Base-by-base conservation (phyloP, 2,329 filamentous ascomycete species). In the Tolypocladium nubicola region DNA sequence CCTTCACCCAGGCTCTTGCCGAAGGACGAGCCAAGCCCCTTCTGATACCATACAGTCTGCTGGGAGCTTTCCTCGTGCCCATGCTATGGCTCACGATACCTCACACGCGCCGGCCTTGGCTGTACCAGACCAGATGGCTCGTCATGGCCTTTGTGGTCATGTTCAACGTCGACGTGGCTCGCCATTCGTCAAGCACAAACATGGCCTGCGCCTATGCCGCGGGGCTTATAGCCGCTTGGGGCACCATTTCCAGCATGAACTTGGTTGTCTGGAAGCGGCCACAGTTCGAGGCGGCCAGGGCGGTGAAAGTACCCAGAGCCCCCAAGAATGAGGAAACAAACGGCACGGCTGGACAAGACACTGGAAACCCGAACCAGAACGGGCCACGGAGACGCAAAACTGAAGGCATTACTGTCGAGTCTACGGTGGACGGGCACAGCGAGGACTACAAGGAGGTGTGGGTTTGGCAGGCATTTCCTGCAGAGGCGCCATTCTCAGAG, bases 381-480 rank as follows among this genome's bases (percentile, higher is more conserved):
- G 56, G 57, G 13, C 37, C 65, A 21, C 62, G 63, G 33, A 58
- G 61, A 26, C 60, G 66, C n/a, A 68, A 60, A 38, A 9, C n/a
- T 11, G 33, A 38, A 33, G 2, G 30, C 19, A n/a, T 10, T 10
- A 5, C 23, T 5, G 11, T 9, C 47, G 19, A 35, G 5, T 13
- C 30, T 7, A 10, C 10, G 2, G 7, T 21, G 5, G 19, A 14
- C 1, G 19, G 33, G 19, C 19, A n/a, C 30, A 13, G 19, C 1
- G 19, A 52, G 30, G 47, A 52, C 47, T 37, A 71, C 21, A 68
- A 70, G 6, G 71, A 71, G 52, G 75, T 81, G 58, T 85, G 84
- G 57, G 77, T 79, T 63, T 87, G 84, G 84, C 78, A 87, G 65
- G 68, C 75, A 1, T 87, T 79, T 61, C 84, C 83, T 0, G 72